Base-by-base conservation (phyloP, 2,329 filamentous ascomycete genomes). In the Ceratocystis alfenasii region DNA sequence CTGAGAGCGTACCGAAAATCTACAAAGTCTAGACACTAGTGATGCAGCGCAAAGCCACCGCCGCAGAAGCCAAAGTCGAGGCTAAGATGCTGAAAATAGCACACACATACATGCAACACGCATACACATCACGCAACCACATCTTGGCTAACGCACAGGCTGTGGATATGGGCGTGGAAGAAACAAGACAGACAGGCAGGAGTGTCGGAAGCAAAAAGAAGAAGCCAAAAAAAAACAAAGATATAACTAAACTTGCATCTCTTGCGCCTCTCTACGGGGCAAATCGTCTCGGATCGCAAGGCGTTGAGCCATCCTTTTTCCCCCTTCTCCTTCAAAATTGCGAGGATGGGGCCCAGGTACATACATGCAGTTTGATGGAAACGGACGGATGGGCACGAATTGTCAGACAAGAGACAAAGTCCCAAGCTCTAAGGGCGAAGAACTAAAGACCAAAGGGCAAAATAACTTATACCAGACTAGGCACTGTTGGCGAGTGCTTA, bases 31-130 rank as follows among this genome's bases (percentile, higher is more conserved):
- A 36, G 55, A 59, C 28, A 36, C 55, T 17, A n/a, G 33, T 20
- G 36, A n/a, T 59, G 55, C 20, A 59, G 55, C 17, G 55, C 55
- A 59, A 59, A 59, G 55, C 55, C 55, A 59, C 55, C 17, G 28
- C 17, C n/a, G 5, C 8, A 36, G 22, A 59, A 59, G 28, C 6
- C 25, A 59, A 59, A 36, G 28, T 36, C 55, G n/a, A 15, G 30
- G 5, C 22, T 15, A 59, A 36, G 15, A 59, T 36, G 5, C 55
- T n/a, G 28, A 59, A 59, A 59, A 59, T 59, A 59, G 55, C 55
- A 55, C 10, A 55, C 50, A 55, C 20, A 22, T 22, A 30, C 55
- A 59, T 30, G 17, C 30, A 12, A 20, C 28, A 59, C 55, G 12
- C 8, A 25, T 33, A 22, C 46, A 50, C 46, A 36, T 12, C 33